Evolutionary conservation across 2,329 filamentous ascomycete genomes (phyloP), one percentile per base, ranked within the genome.

Genomic region (Balansia obtecta): DNA sequence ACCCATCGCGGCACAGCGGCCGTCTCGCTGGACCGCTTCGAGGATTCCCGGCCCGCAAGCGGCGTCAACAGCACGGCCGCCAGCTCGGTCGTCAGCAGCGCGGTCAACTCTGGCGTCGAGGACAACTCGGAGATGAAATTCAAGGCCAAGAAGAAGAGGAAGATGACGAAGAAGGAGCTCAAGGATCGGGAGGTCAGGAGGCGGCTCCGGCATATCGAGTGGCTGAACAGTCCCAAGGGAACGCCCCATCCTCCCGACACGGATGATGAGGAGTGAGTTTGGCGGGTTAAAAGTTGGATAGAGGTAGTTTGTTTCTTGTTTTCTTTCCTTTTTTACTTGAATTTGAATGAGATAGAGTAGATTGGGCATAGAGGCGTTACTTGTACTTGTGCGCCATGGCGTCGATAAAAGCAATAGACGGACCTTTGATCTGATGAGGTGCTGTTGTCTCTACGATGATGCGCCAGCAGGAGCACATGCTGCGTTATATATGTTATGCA

Each of bases 101-200:
- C 74, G 39, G 75, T 73, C 52, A 77, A 70, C 61, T 73, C 71
- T 3, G 79, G 74, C 42, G 77, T 75, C 48, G 91, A 97, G 69
- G 90, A 93, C 59, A 82, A 81, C 53, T 75, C 62, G 67, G 85
- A 68, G 53, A 79, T 98, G 76, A 91, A 94, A 73, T 98, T 98
- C 82, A 81, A 77, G 68, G 76, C 86, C 10, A 82, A 77, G 69
- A 93, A 90, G 79, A 96, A 96, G 88, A 95, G 91, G 82, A 98
- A 98, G 87, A 80, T 93, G 80, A 98, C 93, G 51, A 88, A 94
- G 75, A 89, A 89, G 71, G 89, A 98, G 69, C 60, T 90, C 65
- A 98, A 98, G 79, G 93, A 98, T 68, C 78, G 86, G 18, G 91
- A 97, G 70, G 85, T 86, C 42, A 79, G 94, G 56, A 80, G 91